Base-by-base conservation (phyloP, 2,329 filamentous ascomycete species). In the Aspergillus pseudoterreus region DNA sequence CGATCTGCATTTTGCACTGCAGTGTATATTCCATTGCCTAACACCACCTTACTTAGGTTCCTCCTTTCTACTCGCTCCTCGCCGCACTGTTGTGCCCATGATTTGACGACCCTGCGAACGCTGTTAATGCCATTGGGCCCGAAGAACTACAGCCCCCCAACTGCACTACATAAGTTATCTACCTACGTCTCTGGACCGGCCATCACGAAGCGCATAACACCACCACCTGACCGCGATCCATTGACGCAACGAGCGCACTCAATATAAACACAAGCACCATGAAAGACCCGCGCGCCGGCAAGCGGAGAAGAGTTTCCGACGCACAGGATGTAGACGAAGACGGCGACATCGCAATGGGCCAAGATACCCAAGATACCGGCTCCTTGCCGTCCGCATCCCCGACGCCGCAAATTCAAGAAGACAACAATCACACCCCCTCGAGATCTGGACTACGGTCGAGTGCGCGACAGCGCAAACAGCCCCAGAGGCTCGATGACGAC, bases 261-360 rank as follows among this genome's bases (percentile, higher is more conserved):
- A 6, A 33, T 24, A 30, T 12, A n/a, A 6, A 17, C 17, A 8
- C 43, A 43, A 17, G 30, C 43, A 53, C 52, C 36, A 71, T 71
- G 69, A 67, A 59, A 44, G 65, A 70, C 33, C 56, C 64, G n/a
- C 66, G 66, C 30, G 60, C 67, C 17, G 57, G 61, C 21, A 73
- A 73, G 54, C 61, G 69, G 47, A 68, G 70, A 52, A 67, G 66
- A 48, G 63, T 72, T 32, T 71, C 65, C 43, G 60, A 65, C 38
- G 50, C 55, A 17, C 54, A 57, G 4, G 19, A 32, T 9, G 47
- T 60, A 8, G 67, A 69, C 36, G 54, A 54, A 36, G 67, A 68
- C 43, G 67, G 66, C 32, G 68, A 71, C 43, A 52, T 58, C n/a
- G 52, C 55, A 27, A 69, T 69, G 66, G 55, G 55, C 42, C 60